phyloP scores from a whole-genome alignment of 768 basidiomycete species.

The Lactarius deliciosus region DNA sequence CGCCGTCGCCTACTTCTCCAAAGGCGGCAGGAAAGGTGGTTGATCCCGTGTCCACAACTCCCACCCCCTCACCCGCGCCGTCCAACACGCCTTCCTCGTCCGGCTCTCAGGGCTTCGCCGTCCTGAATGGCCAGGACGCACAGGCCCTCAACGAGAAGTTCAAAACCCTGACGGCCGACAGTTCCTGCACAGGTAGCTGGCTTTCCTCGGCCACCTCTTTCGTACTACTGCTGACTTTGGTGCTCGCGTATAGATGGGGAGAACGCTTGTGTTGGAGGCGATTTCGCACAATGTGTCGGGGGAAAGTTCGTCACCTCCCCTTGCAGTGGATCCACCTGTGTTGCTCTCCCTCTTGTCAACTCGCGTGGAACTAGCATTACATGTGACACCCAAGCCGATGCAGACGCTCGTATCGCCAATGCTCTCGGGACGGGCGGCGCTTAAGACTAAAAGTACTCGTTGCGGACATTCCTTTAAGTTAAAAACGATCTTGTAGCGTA shows the following conservation, averaged over 20 bases:
- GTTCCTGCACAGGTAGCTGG: conserved; percentile 37
- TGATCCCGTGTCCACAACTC: conserved; percentile 2
- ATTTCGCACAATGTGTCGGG: conserved; percentile 43
- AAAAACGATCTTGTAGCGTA: not conserved
- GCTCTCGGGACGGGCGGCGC: conserved; percentile 37
- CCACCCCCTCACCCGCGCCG: not conserved
- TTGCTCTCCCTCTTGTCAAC: conserved; percentile 46
- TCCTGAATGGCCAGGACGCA: conserved; percentile 40
- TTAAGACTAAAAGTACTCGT: not conserved
- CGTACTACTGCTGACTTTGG: not conserved
- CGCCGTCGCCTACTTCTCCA: conserved; percentile 21
- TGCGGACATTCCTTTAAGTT: not conserved
- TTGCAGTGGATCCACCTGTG: conserved; percentile 39
- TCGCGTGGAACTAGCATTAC: conserved; percentile 40
- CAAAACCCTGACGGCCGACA: conserved; percentile 32
- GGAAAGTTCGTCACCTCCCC: conserved; percentile 37
- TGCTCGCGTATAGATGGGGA: conserved; percentile 32
- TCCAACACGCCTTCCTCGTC: not conserved
- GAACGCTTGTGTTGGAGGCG: conserved; percentile 40
- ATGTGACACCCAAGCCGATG: conserved; percentile 39
- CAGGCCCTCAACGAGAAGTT: conserved; percentile 41
- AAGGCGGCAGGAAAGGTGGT: too few relatives aligned
- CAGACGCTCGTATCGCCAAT: conserved; percentile 36
- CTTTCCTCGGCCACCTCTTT: not conserved
- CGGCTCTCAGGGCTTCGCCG: conserved; percentile 23